phyloP scores from a whole-genome alignment of 2,329 filamentous ascomycete species.

The Nothophaeocryptopus gaeumannii region DNA sequence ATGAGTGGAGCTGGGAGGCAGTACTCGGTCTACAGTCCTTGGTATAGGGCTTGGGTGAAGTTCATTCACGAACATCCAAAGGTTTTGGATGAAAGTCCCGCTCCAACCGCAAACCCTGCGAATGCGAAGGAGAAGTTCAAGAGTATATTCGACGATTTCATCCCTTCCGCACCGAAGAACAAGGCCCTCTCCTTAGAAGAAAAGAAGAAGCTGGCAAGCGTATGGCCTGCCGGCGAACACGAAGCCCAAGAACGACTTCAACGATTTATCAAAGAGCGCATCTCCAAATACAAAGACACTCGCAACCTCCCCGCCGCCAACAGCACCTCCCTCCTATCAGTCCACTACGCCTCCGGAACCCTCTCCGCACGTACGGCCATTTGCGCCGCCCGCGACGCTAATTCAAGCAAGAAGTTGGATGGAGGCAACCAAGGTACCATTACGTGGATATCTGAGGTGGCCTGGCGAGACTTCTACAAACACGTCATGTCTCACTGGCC shows the following conservation, averaged over 20 bases:
- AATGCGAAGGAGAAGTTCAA: constrained; percentile 49
- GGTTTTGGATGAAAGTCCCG: constrained; percentile 60
- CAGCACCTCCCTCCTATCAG: constrained; percentile 67
- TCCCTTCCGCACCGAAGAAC: constrained; percentile 62
- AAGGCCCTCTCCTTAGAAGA: constrained; percentile 63
- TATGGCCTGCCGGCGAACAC: constrained; percentile 75
- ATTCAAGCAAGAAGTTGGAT: constrained; percentile 63
- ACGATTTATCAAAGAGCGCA: constrained; percentile 65
- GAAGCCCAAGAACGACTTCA: constrained; percentile 64
- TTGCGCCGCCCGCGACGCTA: constrained; percentile 59
- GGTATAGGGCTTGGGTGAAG: constrained; percentile 73
- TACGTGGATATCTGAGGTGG: constrained; percentile 77
- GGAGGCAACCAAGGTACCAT: constrained; percentile 64
- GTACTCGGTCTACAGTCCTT: constrained; percentile 81
- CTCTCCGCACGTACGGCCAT: constrained; percentile 67
- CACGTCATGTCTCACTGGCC: constrained; percentile 84
- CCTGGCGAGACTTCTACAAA: constrained; percentile 86
- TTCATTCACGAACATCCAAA: constrained; percentile 69
- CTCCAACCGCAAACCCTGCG: constrained; percentile 56
- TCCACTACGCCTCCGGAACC: constrained; percentile 68
- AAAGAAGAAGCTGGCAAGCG: constrained; percentile 52
- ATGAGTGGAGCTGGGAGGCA: constrained; percentile 68
- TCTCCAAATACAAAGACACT: constrained; percentile 59
- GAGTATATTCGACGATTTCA: constrained; percentile 57
- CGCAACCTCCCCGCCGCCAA: constrained; percentile 65